Base-by-base conservation (phyloP, 1,284 basidiomycete species). In the Cutaneotrichosporon arboriforme region DNA sequence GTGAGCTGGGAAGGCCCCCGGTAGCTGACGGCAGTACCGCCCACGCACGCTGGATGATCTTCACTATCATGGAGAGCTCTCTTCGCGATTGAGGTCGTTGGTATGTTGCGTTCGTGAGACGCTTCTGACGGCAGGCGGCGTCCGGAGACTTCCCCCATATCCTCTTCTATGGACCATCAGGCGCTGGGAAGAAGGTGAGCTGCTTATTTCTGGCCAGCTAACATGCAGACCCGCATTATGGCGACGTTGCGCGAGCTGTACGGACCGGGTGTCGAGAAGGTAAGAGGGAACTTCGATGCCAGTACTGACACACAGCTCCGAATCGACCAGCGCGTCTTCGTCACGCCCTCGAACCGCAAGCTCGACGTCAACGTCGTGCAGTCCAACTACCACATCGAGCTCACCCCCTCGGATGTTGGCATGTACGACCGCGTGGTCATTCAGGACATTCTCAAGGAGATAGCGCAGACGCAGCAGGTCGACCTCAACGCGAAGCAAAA, bases 351-450 rank as follows among this genome's bases (percentile, higher is more conserved):
- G 10, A 90, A 87, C 69, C 83, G 93, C 55, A 97, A 97, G 74
- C 80, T 99, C 31, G 94, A 98, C 70, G 86, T 98, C 65, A 97
- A 97, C 71, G 81, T 99, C 55, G 94, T 98, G 8, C 88, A 97
- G 77, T 90, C 88, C 74, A 97, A 96, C 74, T 98, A 87, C 72
- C 94, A 99, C 76, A 87, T 98, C 46, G 94, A 99, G 75, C 85
- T 99, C 54, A 99, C 96, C 0, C 96, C 96, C 0, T 94, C 90
- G 89, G 94, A 99, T 76, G 92, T 94, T 1, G 96, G 94, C 9
- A 93, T 87, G 69, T 97, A 90, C 68, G 94, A 99, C 72, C 80
- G 96, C 56, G 83, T 94, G 0, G 90, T 98, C 43, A 93, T 98
- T 48, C 96, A 98, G 70, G 94, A 98, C 64, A 84, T 98, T 49